Base-by-base conservation (phyloP, 2,329 filamentous ascomycete species). In the Cladosporium velox region DNA sequence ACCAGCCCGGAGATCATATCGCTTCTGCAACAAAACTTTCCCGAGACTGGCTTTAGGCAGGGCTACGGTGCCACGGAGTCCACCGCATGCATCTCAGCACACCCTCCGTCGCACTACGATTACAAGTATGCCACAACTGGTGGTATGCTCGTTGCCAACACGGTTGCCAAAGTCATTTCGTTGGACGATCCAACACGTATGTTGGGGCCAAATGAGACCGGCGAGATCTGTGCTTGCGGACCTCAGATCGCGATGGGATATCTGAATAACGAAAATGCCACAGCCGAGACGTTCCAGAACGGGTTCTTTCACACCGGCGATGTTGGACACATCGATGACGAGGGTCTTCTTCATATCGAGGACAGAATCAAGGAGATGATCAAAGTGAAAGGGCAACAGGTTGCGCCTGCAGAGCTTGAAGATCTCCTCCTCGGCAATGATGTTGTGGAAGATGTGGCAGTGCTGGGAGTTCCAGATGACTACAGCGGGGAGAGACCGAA, bases 31-130 rank as follows among this genome's bases (percentile, higher is more conserved):
- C 76, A 79, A 59, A 82, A 81, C 59, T 89, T 88, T 69, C 87
- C 87, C 0, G 74, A 80, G 0, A 87, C 84, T 0, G 86, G 86
- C 0, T 88, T 90, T 75, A 87, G 87, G 70, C 87, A 89, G 72
- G 87, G 86, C 1, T 90, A 89, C 70, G 88, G 88, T n/a, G 89
- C 90, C 83, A 90, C 88, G 0, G 88, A 90, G 74, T 85, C 82
- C 0, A 90, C 86, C 70, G 83, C 81, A 1, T 89, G 86, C 70
- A 87, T 90, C 65, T 88, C 86, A 0, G 81, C 84, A 2, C 87
- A 89, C 62, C 85, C 87, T 2, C 83, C 83, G 0, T 79, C 82
- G 0, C 82, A 84, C 58, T 86, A 84, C 66, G 79, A 79, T 8
- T 90, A 86, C 77, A 82, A 84, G 59, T 86, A 89, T 68, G 86